Conservation (phyloP, 768 basidiomycete genomes). For the Pholiota microspora region DNA sequence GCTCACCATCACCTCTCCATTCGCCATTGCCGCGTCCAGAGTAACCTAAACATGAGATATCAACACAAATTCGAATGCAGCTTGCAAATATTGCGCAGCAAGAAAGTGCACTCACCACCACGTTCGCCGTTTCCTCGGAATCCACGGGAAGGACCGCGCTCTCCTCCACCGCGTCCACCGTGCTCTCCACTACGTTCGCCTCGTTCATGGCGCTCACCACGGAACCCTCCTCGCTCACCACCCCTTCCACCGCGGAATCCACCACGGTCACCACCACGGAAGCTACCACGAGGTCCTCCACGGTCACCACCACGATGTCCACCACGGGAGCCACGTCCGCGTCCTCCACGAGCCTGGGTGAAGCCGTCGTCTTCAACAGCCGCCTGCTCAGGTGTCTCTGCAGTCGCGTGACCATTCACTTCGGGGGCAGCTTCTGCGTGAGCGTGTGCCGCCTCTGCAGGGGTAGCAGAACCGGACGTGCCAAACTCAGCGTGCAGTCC, state of each 20-base stretch:
- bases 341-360: slow-evolving; percentile 46
- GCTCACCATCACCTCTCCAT: slow-evolving; percentile 48
- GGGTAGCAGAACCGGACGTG: slow-evolving; percentile 69
- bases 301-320: slow-evolving; percentile 24
- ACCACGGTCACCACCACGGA: slow-evolving; percentile 30
- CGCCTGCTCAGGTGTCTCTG: slow-evolving; percentile 18
- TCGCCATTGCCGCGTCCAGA: slow-evolving; percentile 15
- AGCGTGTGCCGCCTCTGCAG: slow-evolving; percentile 33
- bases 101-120: slow-evolving; percentile 21
- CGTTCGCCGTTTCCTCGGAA: slow-evolving; percentile 5
- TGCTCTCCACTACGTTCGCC: slow-evolving; percentile 30
- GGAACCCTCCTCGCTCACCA: slow-evolving; percentile 9
- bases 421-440: neutral
- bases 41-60: neutral
- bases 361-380: slow-evolving; percentile 64
- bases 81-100: neutral
- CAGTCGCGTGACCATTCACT: slow-evolving; percentile 16
- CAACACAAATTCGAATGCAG: neutral
- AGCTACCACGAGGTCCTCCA: slow-evolving; percentile 38
- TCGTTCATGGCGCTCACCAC: slow-evolving; percentile 28
- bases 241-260: slow-evolving; percentile 17
- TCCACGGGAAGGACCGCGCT: slow-evolving; percentile 29
- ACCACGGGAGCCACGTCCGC: slow-evolving; percentile 33
- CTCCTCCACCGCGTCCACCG: slow-evolving; percentile 28
- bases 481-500: slow-evolving; percentile 76